These are phyloP conservation scores for Gymnopus androsaceus DNA, from an alignment of 1,284 basidiomycete species.

Conservation along the genomic window DNA sequence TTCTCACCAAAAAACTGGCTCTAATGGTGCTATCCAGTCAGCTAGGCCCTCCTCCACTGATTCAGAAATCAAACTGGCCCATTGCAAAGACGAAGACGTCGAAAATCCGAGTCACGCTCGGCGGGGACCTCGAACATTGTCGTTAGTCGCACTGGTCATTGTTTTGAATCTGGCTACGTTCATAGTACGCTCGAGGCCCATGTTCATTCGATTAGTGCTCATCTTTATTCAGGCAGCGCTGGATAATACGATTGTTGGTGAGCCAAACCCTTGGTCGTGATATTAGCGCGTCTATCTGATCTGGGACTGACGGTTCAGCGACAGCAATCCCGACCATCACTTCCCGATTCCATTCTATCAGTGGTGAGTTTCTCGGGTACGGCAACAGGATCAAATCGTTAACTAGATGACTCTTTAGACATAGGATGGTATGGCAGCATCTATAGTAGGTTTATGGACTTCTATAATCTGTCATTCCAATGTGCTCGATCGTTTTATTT, in stretches of 20 bases:
- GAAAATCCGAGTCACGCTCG: no score
- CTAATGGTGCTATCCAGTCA: neutral
- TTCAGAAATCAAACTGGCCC: no score
- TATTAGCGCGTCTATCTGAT: neutral
- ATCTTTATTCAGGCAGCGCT: neutral
- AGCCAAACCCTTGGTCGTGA: no score
- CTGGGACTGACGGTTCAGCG: neutral
- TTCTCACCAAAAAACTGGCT: neutral
- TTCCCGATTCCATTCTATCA: constrained; percentile 17
- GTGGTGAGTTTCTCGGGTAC: neutral
- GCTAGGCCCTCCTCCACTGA: neutral
- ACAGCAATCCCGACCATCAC: constrained; percentile 9
- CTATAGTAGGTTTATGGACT: constrained; percentile 4
- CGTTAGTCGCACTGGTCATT: neutral
- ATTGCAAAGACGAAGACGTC: no score
- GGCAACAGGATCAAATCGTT: no score
- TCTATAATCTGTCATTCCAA: no score
- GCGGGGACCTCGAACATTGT: neutral
- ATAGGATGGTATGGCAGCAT: constrained; percentile 24
- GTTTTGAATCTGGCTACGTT: neutral
- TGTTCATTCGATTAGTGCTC: neutral
- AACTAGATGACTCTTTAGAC: constrained; percentile 1
- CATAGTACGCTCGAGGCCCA: neutral
- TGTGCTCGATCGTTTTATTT: neutral
- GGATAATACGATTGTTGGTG: neutral